These are phyloP conservation scores for Crucihimalaya himalaica DNA, from an alignment of 345 rosid species.

Conservation along the genomic window DNA sequence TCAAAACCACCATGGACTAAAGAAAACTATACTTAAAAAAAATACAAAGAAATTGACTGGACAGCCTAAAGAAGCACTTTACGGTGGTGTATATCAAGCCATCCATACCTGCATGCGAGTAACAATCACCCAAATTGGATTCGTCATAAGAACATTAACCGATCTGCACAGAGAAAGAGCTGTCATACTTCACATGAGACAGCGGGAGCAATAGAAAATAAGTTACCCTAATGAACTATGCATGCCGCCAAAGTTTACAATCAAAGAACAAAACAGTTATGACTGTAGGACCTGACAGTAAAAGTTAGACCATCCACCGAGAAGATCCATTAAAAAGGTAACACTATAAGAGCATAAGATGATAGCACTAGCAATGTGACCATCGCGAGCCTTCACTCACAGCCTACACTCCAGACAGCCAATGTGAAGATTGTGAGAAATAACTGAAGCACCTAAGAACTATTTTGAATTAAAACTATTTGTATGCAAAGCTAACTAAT, in stretches of 20 bases:
- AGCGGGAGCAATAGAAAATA: not conserved
- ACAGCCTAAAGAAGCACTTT: not conserved
- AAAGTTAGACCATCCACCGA: constrained; percentile 8
- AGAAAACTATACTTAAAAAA: not conserved
- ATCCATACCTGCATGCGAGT: constrained; percentile 93
- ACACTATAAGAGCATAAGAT: constrained; percentile 16
- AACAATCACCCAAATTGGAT: constrained; percentile 97
- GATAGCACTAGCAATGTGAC: constrained; percentile 12
- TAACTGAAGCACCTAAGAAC: not conserved
- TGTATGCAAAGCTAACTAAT: not conserved
- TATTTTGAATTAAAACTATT: not conserved
- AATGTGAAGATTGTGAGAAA: not conserved
- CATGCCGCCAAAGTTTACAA: constrained; percentile 11
- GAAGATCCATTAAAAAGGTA: constrained; percentile 3
- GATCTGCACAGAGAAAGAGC: constrained; percentile 54
- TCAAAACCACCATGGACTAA: not conserved
- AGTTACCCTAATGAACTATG: not conserved
- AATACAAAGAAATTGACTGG: not conserved
- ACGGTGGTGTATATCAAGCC: not conserved
- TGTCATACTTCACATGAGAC: constrained; percentile 24
- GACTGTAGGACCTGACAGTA: constrained; percentile 4
- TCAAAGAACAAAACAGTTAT: not conserved
- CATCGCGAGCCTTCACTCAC: not conserved
- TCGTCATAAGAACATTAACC: constrained; percentile 88
- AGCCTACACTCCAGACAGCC: constrained; percentile 15